These are phyloP conservation scores for Lophium mytilinum DNA, from an alignment of 495 filamentous ascomycete genomes.

Conservation along the genomic window DNA sequence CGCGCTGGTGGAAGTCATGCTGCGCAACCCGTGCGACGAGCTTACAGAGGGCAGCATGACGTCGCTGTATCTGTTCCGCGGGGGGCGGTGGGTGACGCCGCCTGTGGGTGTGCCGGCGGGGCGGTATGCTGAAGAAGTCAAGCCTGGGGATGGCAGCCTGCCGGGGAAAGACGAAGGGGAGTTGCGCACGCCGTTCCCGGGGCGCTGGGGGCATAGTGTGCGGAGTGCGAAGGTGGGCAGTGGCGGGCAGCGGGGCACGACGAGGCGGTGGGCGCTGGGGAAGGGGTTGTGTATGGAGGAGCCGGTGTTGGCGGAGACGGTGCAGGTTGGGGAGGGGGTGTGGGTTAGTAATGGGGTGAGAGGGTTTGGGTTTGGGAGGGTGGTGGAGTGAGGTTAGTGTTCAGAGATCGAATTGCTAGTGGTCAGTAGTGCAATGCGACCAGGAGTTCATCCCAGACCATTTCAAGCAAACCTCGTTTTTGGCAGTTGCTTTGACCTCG, in stretches of 20 bases:
- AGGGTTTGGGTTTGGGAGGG: constrained; percentile 47
- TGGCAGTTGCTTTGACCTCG: too few species aligned
- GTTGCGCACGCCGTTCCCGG: constrained; percentile 21
- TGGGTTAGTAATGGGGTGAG: constrained; percentile 83
- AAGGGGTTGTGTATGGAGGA: constrained; percentile 56
- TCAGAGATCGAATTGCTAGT: neutral
- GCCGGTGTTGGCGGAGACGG: constrained; percentile 42
- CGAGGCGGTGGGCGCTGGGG: constrained; percentile 70
- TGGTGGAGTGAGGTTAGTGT: constrained; percentile 11
- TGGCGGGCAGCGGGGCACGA: constrained; percentile 78
- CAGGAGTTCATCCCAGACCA: too few species aligned
- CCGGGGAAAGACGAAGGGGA: constrained; percentile 17
- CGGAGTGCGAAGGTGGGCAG: constrained; percentile 32
- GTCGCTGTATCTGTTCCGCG: constrained; percentile 69
- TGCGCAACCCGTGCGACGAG: constrained; percentile 57
- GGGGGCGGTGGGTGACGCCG: constrained; percentile 60
- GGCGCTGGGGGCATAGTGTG: constrained; percentile 26
- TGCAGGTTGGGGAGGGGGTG: constrained; percentile 66
- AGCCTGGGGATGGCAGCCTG: neutral
- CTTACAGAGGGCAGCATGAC: constrained; percentile 84
- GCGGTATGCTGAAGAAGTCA: neutral
- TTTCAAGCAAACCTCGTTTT: too few species aligned
- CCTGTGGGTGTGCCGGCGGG: constrained; percentile 33
- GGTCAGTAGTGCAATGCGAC: too few species aligned
- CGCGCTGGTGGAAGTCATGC: constrained; percentile 52